These are phyloP conservation scores for Geum urbanum DNA, from an alignment of 306 rosid species.

Conservation along the genomic window DNA sequence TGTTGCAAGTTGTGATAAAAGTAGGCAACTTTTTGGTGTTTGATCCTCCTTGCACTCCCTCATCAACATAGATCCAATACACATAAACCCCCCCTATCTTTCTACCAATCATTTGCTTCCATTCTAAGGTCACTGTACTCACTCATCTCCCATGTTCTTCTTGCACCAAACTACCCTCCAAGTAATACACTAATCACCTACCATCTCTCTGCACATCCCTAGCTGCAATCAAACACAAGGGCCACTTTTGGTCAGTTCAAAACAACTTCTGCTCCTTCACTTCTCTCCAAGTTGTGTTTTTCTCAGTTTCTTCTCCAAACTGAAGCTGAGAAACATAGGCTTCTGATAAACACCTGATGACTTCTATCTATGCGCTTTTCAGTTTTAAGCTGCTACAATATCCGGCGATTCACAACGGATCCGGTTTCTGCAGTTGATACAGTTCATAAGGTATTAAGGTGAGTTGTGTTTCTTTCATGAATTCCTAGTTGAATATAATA, in stretches of 20 bases:
- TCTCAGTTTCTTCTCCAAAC: slow-evolving; percentile 3
- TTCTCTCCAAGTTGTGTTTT: background rate
- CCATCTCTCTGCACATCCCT: background rate
- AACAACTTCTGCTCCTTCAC: background rate
- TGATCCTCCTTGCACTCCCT: background rate
- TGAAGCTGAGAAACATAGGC: slow-evolving; percentile 7
- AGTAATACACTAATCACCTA: background rate
- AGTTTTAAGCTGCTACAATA: background rate
- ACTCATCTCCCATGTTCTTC: background rate
- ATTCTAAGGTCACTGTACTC: background rate
- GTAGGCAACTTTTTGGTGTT: background rate
- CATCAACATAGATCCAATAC: background rate
- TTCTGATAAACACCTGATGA: background rate
- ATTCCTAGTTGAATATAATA: slow-evolving; percentile 3
- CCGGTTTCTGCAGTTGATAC: slow-evolving; percentile 10
- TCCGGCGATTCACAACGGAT: background rate
- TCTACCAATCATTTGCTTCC: slow-evolving; percentile 26
- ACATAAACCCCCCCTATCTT: background rate
- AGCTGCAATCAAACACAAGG: background rate
- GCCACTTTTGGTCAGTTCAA: slow-evolving; percentile 20
- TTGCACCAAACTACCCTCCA: slow-evolving; percentile 10
- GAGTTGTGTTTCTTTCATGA: slow-evolving; percentile 14
- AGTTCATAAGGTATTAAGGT: slow-evolving; percentile 11
- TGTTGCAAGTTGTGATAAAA: slow-evolving; percentile 2
- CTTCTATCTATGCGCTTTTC: slow-evolving; percentile 1